Percentiles rank a stretch among this genome's conserved stretches.
phyloP scores from a whole-genome alignment of 345 rosid species.

The Lumnitzera racemosa region DNA sequence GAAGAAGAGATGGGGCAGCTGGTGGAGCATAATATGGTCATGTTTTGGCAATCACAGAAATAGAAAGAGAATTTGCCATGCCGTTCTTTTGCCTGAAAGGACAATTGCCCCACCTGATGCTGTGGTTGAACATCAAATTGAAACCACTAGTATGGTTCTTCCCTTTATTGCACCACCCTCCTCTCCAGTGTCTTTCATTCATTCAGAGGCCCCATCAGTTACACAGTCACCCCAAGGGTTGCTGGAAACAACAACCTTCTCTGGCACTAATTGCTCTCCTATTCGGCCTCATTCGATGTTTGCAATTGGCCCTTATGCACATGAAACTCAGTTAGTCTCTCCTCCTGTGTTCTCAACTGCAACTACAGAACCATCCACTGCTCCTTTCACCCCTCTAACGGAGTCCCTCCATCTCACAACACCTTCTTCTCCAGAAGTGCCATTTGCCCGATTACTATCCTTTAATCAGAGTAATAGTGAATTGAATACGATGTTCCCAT shows the following conservation, averaged over 20 bases:
- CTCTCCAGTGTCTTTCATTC: slow-evolving; percentile 87
- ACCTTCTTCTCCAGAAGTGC: slow-evolving; percentile 96
- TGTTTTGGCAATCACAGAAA: slow-evolving; percentile 76
- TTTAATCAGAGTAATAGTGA: slow-evolving; percentile 73
- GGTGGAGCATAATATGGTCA: slow-evolving; percentile 54
- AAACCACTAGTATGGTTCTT: slow-evolving; percentile 37
- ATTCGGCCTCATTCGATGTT: slow-evolving; percentile 68
- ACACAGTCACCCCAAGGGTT: slow-evolving; percentile 69
- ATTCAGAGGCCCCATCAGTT: slow-evolving; percentile 73
- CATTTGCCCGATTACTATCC: slow-evolving; percentile 82
- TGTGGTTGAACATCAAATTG: slow-evolving; percentile 27
- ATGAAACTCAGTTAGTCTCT: slow-evolving; percentile 92
- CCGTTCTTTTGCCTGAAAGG: slow-evolving; percentile 68
- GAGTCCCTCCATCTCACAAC: slow-evolving; percentile 75
- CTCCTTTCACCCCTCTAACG: slow-evolving; percentile 88
- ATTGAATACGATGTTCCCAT: slow-evolving; percentile 44
- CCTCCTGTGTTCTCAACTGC: slow-evolving; percentile 93
- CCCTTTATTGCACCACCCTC: slow-evolving; percentile 95
- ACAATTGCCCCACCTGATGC: slow-evolving; percentile 28
- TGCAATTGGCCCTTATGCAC: slow-evolving; percentile 82
- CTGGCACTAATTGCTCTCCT: slow-evolving; percentile 50
- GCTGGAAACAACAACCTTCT: slow-evolving; percentile 44
- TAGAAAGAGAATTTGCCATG: slow-evolving; percentile 76
- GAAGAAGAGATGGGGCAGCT: slow-evolving; percentile 89
- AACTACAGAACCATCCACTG: slow-evolving; percentile 87